These are phyloP conservation scores for Plantago coronopus DNA, from an alignment of 305 asterid genomes.

Conservation along the genomic window DNA sequence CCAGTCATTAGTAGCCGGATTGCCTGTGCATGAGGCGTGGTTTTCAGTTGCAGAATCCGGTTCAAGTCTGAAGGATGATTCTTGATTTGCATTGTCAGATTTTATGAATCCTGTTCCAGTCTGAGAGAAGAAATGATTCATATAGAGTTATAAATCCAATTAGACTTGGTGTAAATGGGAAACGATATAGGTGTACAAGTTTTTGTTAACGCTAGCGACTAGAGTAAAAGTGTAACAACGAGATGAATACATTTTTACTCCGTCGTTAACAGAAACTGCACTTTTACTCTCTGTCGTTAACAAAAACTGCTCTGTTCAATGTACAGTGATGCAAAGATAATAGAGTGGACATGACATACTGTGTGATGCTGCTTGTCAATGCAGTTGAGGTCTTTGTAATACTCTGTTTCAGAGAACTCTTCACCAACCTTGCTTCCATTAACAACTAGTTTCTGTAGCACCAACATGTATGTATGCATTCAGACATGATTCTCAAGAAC, in stretches of 20 bases:
- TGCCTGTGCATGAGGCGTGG: slow-evolving; percentile 58
- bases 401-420: slow-evolving; percentile 79
- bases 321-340: too few relatives aligned
- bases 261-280: too few relatives aligned
- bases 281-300: too few relatives aligned
- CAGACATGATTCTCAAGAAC: too few relatives aligned
- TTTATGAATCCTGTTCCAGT: slow-evolving; percentile 90
- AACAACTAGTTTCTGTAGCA: slow-evolving; percentile 58
- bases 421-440: slow-evolving; percentile 44
- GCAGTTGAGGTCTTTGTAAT: slow-evolving; percentile 69
- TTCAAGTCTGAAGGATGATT: slow-evolving; percentile 35
- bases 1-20: slow-evolving; percentile 99
- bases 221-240: too few relatives aligned
- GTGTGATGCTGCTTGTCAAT: slow-evolving; percentile 85
- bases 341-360: slow-evolving; percentile 61
- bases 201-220: too few relatives aligned
- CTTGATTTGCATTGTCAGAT: slow-evolving; percentile 34
- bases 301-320: too few relatives aligned
- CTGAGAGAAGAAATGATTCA: slow-evolving; percentile 23
- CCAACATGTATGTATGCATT: too few relatives aligned
- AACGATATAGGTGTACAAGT: too few relatives aligned
- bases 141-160: background rate
- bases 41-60: slow-evolving; percentile 42
- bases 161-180: too few relatives aligned
- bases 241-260: too few relatives aligned